Conservation (phyloP, 176 grass and related monocot species). For the Saccharum officinarum region DNA sequence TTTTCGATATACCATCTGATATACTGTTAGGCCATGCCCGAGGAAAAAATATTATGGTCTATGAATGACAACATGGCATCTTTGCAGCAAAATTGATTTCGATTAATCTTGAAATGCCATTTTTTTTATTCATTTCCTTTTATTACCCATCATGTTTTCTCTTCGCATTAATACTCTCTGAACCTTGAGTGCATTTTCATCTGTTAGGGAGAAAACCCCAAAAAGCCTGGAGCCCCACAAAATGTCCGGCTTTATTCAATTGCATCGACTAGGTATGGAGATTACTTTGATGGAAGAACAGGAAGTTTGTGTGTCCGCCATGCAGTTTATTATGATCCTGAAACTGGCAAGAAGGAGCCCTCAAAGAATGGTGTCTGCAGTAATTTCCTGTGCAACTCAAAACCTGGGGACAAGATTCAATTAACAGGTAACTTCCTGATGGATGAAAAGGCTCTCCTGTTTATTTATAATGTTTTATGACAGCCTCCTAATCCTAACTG, state of each 20-base stretch:
- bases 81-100: neutral
- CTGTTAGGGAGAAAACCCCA: constrained; percentile 85
- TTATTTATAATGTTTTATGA: neutral
- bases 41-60: neutral
- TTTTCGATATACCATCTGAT: neutral
- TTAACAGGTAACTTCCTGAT: constrained; percentile 62
- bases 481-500: neutral
- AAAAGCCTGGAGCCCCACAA: constrained; percentile 88
- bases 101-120: neutral
- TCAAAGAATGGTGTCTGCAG: constrained; percentile 91
- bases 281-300: constrained; percentile 83
- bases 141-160: neutral
- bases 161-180: neutral
- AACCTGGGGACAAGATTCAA: constrained; percentile 88
- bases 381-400: constrained; percentile 96
- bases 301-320: constrained; percentile 77
- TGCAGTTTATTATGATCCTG: constrained; percentile 85
- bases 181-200: constrained; percentile 1
- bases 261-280: constrained; percentile 89
- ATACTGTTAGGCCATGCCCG: neutral
- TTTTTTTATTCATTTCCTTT: neutral
- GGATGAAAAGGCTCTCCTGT: constrained; percentile 2
- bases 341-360: constrained; percentile 87
- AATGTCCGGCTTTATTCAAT: constrained; percentile 94
- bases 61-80: neutral